phyloP scores from a whole-genome alignment of 805 yeast genomes.

The Wickerhamiella hasegawae region DNA sequence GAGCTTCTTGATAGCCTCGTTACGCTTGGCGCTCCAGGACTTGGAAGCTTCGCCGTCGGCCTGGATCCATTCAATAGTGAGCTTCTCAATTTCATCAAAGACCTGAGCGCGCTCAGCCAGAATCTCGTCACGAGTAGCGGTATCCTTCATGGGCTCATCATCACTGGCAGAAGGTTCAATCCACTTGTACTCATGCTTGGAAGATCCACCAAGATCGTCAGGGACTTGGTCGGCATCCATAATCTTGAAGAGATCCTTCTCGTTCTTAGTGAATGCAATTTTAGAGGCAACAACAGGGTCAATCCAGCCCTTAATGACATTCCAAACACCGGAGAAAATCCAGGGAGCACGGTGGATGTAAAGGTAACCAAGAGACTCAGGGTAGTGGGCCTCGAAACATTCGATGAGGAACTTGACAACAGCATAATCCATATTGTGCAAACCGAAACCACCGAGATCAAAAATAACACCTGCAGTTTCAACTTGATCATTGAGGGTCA shows the following conservation, averaged over 20 bases:
- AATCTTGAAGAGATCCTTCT: slow-evolving; percentile 48
- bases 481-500: slow-evolving; percentile 54
- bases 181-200: slow-evolving; percentile 42
- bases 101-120: slow-evolving; percentile 38
- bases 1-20: slow-evolving; percentile 35
- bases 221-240: slow-evolving; percentile 50
- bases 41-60: slow-evolving; percentile 36
- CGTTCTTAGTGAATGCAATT: slow-evolving; percentile 62
- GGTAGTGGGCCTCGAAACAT: slow-evolving; percentile 91
- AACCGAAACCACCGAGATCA: slow-evolving; percentile 72
- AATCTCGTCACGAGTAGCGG: slow-evolving; percentile 31
- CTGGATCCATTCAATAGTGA: slow-evolving; percentile 62
- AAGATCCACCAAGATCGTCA: slow-evolving; percentile 58
- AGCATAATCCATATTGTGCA: slow-evolving; percentile 83
- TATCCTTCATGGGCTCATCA: slow-evolving; percentile 32
- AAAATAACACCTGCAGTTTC: slow-evolving; percentile 75
- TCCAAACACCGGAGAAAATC: slow-evolving; percentile 93
- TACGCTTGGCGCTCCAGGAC: slow-evolving; percentile 27
- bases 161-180: slow-evolving; percentile 42
- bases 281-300: slow-evolving; percentile 94
- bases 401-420: slow-evolving; percentile 81
- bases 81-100: slow-evolving; percentile 36
- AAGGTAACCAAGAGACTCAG: slow-evolving; percentile 75
- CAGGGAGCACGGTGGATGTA: slow-evolving; percentile 92
- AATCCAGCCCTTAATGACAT: slow-evolving; percentile 78